Evolutionary conservation across 148 eudicot species (phyloP), one percentile per base, ranked within the genome.

Genomic region (Euryodendron excelsum): DNA sequence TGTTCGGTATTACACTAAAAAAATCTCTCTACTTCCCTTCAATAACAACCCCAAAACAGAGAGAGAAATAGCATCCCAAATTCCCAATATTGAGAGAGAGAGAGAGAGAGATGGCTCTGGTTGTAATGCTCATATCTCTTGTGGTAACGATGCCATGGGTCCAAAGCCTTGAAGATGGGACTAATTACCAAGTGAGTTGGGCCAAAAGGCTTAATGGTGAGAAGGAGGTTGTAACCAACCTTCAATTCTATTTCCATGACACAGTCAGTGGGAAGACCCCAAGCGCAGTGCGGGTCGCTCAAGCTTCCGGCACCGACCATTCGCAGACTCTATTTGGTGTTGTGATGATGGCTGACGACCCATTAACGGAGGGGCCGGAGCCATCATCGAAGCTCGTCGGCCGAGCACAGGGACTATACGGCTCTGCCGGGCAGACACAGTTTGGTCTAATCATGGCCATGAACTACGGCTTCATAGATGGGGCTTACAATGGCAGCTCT

Each of bases 231-330:
- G 79, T 83, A 10, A 88, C 89, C 50, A 78, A 80, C 30, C 88
- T 91, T 27, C 86, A 84, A 59, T 89, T 91, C 88, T 89, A 86
- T 79, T 88, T 89, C 69, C 95, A 91, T 71, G 95, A 88, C 85
- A 73, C 69, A 21, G 61, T 76, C 1, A 79, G 86, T 9, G 90
- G 88, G 23, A 81, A 73, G 8, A 79, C 70, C 63, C 81, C 86
- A 4, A 74, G 76, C 8, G 88, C 87, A 0, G 70, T 85, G 63
- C 61, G 12, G 17, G 88, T 87, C 13, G 90, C 90, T 47, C 75
- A 80, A 14, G 84, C 90, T 2, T 11, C 80, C 25, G 75, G 47
- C 64, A 77, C 83, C 3, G 27, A 73, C 52, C 67, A 39, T 14
- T 76, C 79, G 0, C 60, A n/a, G 0, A 83, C 86, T 3, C 65